Evolutionary conservation across 768 basidiomycete species (phyloP), one percentile per base, ranked within the genome.

Genomic region (Fibroporia radiculosa): DNA sequence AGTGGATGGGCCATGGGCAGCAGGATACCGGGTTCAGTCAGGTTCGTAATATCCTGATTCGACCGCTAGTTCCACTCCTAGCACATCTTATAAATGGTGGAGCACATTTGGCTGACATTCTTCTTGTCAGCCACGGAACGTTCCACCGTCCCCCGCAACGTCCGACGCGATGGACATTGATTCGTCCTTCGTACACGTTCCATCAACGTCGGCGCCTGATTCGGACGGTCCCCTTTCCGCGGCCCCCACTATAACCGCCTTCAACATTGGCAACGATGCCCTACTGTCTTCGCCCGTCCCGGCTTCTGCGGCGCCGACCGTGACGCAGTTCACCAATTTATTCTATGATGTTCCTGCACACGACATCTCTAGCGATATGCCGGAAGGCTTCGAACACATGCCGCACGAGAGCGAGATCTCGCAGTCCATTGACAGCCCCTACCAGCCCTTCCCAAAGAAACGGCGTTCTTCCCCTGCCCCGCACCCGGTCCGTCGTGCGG

Each of bases 101-200:
- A 2, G 13, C 29, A 18, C 4, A 29, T 18, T 34, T 16, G 34
- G 34, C 57, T 65, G 47, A 59, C 47, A 22, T 44, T 10, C 19
- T 24, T 23, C 25, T 28, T 25, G 40, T 40, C 45, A 71, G 67
- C 64, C 66, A 14, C 63, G 64, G 48, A 59, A 63, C 34, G 63
- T 66, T 7, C 61, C 69, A 13, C 73, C 75, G 40, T 57, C 69
- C 20, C 70, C 73, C 23, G 66, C 39, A 12, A 65, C 33, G 75
- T 78, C 53, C 73, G 86, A 67, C 61, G 82, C 80, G 24, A 91
- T 90, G 88, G 88, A 91, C 51, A 73, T 90, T 27, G 88, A 91
- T 58, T 72, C 74, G 14, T 60, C 62, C 11, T 57, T 56, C 40
- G 75, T 75, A 16, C 72, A 67, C 48, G 59, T 49, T 14, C 49